These are phyloP conservation scores for Globisporangium polare DNA, from an alignment of 352 stramenopile species.

Conservation along the genomic window DNA sequence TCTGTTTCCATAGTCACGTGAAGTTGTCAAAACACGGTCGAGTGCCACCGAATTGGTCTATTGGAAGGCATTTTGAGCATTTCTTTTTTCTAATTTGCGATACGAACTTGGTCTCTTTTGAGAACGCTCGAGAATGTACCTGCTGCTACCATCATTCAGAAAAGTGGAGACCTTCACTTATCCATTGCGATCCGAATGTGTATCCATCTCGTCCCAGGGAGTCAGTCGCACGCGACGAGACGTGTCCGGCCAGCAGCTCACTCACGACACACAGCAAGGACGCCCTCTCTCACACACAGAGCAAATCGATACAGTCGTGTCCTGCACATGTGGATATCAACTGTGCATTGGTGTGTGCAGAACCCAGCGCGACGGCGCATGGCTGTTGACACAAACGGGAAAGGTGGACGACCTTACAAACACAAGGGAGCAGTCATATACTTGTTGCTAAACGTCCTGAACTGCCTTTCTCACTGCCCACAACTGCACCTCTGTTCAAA, in stretches of 20 bases:
- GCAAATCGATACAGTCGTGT: too few relatives aligned
- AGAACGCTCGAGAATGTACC: neutral
- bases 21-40: neutral
- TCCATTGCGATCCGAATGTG: slow-evolving; percentile 1
- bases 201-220: neutral
- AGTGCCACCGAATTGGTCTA: too few relatives aligned
- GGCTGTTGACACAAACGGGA: too few relatives aligned
- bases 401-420: too few relatives aligned
- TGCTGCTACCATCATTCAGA: slow-evolving; percentile 2
- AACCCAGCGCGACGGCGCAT: too few relatives aligned
- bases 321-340: too few relatives aligned
- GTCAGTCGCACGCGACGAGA: neutral
- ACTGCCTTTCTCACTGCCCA: neutral
- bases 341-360: too few relatives aligned
- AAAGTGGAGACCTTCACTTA: neutral
- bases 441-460: neutral
- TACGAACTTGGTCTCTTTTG: neutral
- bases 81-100: too few relatives aligned
- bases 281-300: too few relatives aligned
- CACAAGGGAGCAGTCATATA: too few relatives aligned
- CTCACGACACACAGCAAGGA: neutral
- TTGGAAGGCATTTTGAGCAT: too few relatives aligned
- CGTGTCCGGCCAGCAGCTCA: neutral
- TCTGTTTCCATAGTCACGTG: neutral
- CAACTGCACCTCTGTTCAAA: neutral